Base-by-base conservation (phyloP, 495 filamentous ascomycete species). In the Penicillium pancosmium region DNA sequence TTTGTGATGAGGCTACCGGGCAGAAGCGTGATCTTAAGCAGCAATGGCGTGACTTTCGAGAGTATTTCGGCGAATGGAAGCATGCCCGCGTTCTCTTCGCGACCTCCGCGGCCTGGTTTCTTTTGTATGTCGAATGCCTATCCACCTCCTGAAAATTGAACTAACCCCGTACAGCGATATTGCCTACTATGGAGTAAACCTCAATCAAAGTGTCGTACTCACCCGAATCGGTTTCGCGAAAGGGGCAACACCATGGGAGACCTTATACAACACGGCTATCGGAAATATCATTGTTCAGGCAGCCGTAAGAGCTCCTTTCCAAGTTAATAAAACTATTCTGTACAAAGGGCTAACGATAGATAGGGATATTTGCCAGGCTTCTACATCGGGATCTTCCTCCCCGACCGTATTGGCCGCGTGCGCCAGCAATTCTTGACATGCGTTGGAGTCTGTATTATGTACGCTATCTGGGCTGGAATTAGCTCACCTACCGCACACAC, bases 171-270 rank as follows among this genome's bases (percentile, higher is more conserved):
- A 18, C 11, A 67, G 64, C 59, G 72, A 75, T 38, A 70, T 75
- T 38, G 71, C 72, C 21, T 74, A 73, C 59, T 75, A 75, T 40
- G 72, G 73, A n/a, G 59, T 71, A 41, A 75, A 75, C 34, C 70
- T 75, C 52, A 75, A 75, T 41, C 72, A 75, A 43, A 73, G 73
- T 16, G 57, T 76, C 16, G 67, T 76, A 7, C 53, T 75, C 3
- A 23, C 46, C 7, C 59, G 61, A 27, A 74, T 76, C 40, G 73
- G 73, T 1, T 73, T 60, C 48, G 65, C 70, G 2, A 66, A 66
- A 4, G 72, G 73, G 10, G 51, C 44, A 16, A 73, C 60, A 10
- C 64, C 73, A 10, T 76, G 63, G 55, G 56, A 67, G 13, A 70
- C 64, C 12, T 53, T 75, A 9, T 69, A 62, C 56, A 64, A 68